Evolutionary conservation across 331 rosid genomes (phyloP).

Genomic region (Telfairia occidentalis): DNA sequence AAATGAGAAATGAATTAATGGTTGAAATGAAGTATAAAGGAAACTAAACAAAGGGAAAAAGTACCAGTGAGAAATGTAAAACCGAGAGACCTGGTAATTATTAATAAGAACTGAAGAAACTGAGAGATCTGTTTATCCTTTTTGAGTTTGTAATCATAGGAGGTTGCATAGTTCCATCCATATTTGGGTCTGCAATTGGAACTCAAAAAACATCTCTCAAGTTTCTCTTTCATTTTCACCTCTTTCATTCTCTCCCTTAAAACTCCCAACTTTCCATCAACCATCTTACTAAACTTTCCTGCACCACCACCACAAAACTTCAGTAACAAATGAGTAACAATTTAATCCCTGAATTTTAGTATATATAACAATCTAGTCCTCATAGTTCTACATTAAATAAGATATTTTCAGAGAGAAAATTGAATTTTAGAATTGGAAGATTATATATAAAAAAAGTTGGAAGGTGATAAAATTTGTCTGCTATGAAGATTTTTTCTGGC

Average conservation of each 20-base stretch:
- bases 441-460: no score
- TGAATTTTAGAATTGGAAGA: no score
- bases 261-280: slow-evolving; percentile 1
- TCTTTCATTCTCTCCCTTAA: slow-evolving; percentile 8
- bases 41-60: neutral
- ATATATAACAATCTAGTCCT: no score
- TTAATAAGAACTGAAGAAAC: neutral
- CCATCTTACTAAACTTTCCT: neutral
- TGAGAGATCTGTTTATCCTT: neutral
- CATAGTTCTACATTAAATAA: no score
- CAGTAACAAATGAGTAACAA: no score
- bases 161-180: slow-evolving; percentile 6
- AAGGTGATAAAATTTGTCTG: no score
- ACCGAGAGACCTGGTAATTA: neutral
- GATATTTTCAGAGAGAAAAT: no score
- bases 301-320: neutral
- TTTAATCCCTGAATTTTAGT: no score
- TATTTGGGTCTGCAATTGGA: neutral
- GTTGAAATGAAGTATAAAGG: neutral
- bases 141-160: neutral
- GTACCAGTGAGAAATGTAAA: neutral
- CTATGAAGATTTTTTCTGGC: no score
- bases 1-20: neutral
- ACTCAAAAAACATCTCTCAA: neutral
- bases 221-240: slow-evolving; percentile 1